These are phyloP conservation scores for Cyberlindnera mississippiensis DNA, from an alignment of 805 yeast genomes.

Conservation along the genomic window DNA sequence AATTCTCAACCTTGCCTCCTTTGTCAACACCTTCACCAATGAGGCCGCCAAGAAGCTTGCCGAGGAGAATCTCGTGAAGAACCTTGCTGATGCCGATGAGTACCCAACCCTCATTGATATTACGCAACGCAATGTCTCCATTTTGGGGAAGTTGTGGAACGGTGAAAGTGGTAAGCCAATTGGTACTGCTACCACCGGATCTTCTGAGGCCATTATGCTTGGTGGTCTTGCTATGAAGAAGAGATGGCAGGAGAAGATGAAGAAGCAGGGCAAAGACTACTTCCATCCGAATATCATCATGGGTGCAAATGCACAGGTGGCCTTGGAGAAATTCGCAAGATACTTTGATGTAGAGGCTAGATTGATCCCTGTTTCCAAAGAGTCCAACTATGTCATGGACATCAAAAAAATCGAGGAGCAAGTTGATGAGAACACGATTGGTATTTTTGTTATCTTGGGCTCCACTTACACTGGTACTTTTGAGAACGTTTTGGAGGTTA, in stretches of 20 bases:
- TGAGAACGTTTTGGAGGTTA: conserved; percentile 65
- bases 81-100: conserved; percentile 90
- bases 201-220: conserved; percentile 89
- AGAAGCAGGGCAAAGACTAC: conserved; percentile 52
- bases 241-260: conserved; percentile 71
- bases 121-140: conserved; percentile 79
- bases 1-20: conserved; percentile 79
- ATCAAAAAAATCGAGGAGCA: conserved; percentile 52
- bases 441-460: conserved; percentile 83
- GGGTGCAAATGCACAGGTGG: conserved; percentile 94
- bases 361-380: conserved; percentile 59
- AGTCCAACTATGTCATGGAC: conserved; percentile 64
- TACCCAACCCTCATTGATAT: conserved; percentile 80
- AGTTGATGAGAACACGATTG: conserved; percentile 90
- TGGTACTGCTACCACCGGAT: conserved; percentile 93
- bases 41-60: conserved; percentile 52
- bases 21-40: conserved; percentile 73
- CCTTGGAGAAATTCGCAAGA: conserved; percentile 89
- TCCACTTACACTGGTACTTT: conserved; percentile 93
- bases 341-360: conserved; percentile 90
- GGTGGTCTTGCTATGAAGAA: conserved; percentile 94
- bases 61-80: conserved; percentile 72
- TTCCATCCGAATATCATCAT: conserved; percentile 79
- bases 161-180: conserved; percentile 55
- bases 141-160: conserved; percentile 77